A percentile compares a stretch with the other conserved stretches of the same genome.
Evolutionary conservation across 202 grass and related monocot species (phyloP).

Genomic region (Zoysia matrella): DNA sequence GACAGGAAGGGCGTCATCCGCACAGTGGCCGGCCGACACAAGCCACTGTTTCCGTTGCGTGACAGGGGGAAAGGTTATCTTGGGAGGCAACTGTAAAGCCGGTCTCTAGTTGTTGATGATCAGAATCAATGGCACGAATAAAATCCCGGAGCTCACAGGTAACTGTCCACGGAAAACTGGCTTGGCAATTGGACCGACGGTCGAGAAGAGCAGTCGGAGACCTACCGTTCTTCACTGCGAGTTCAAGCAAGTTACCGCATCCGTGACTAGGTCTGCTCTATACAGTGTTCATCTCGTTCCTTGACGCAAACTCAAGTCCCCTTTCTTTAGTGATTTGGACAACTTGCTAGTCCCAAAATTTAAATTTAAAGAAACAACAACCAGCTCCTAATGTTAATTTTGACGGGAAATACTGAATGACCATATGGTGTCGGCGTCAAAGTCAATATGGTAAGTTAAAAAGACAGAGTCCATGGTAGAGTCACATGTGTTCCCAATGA

Average conservation of each 20-base stretch:
- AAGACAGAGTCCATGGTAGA: constrained; percentile 1
- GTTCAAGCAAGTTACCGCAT: neutral
- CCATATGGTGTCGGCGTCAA: neutral
- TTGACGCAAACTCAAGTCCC: constrained; percentile 14
- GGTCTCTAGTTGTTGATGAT: neutral
- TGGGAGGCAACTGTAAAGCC: neutral
- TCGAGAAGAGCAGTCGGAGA: neutral
- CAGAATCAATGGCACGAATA: neutral
- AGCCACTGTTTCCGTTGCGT: neutral
- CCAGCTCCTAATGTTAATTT: neutral
- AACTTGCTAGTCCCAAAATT: neutral
- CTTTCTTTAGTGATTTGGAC: neutral
- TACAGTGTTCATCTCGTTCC: neutral
- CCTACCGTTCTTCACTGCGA: neutral
- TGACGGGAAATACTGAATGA: neutral
- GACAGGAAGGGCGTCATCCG: neutral
- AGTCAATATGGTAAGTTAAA: neutral
- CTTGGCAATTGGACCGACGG: neutral
- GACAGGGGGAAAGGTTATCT: neutral
- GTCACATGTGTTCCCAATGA: neutral
- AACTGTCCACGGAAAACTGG: no score
- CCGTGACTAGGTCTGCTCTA: neutral
- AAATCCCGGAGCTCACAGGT: no score
- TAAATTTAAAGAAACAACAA: neutral
- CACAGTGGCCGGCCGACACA: neutral